A percentile compares a stretch with the other conserved stretches of the same genome.
phyloP scores from a whole-genome alignment of 1,284 basidiomycete genomes.

The Phaffia rhodozyma region DNA sequence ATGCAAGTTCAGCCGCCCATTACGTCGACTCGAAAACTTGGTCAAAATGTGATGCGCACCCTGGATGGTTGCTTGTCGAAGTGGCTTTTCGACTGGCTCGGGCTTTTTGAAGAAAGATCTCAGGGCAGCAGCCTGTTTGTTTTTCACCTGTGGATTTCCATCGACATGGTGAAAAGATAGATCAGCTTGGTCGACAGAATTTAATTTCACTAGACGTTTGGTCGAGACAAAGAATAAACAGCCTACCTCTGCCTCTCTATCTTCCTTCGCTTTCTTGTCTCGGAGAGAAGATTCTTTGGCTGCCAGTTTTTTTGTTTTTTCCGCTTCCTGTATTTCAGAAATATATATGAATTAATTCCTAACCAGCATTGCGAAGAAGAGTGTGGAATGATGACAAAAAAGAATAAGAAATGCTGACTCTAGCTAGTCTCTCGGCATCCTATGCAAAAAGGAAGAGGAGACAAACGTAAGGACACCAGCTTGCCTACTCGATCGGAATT shows the following conservation, averaged over 20 bases:
- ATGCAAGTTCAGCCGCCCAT: neutral
- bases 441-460: neutral
- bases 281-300: slow-evolving; percentile 49
- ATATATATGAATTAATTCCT: neutral
- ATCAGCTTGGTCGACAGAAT: too few relatives aligned
- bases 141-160: slow-evolving; percentile 37
- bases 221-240: neutral
- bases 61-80: too few relatives aligned
- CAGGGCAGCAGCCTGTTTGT: slow-evolving; percentile 60
- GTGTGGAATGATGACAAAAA: neutral
- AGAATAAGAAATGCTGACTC: neutral
- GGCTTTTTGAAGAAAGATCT: slow-evolving; percentile 58
- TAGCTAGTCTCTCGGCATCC: too few relatives aligned
- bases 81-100: slow-evolving; percentile 15
- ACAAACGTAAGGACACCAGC: too few relatives aligned
- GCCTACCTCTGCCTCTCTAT: slow-evolving; percentile 47
- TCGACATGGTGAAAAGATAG: neutral
- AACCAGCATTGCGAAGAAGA: neutral
- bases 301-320: slow-evolving; percentile 51
- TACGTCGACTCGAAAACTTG: slow-evolving; percentile 21
- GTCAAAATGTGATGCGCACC: slow-evolving; percentile 28
- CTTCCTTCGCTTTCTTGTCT: slow-evolving; percentile 44
- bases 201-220: neutral
- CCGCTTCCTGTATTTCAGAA: slow-evolving; percentile 3
- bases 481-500: too few relatives aligned